Evolutionary conservation across 1,139 yeast species (phyloP).

Genomic region (Hemisphaericaspora subhashii): DNA sequence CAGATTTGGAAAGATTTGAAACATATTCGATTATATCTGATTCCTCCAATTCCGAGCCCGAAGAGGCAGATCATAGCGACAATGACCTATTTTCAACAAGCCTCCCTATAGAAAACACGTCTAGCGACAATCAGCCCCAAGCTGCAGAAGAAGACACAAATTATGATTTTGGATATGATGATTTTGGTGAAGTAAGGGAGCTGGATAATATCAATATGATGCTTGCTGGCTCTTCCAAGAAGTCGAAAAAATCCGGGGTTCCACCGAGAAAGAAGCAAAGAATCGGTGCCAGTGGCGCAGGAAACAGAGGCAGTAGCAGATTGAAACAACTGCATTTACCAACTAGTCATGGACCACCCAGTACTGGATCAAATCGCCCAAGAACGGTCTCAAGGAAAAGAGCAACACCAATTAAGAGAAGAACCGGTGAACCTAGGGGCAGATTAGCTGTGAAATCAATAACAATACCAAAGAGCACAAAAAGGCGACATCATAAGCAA

Average conservation of each 20-base stretch:
- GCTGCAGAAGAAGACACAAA: slow-evolving; percentile 5
- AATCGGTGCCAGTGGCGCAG: background rate
- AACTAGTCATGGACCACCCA: background rate
- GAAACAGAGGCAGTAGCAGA: background rate
- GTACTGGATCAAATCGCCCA: too few relatives aligned
- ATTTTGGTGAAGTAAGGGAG: slow-evolving; percentile 19
- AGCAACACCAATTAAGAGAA: background rate
- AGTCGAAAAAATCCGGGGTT: background rate
- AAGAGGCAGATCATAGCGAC: background rate
- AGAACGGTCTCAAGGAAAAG: background rate
- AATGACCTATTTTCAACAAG: background rate
- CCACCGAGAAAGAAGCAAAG: slow-evolving; percentile 4
- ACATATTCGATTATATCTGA: slow-evolving; percentile 4
- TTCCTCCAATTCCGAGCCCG: slow-evolving; percentile 5
- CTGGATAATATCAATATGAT: slow-evolving; percentile 22
- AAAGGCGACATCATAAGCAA: background rate
- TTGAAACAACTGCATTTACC: background rate
- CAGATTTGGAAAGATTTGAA: slow-evolving; percentile 5
- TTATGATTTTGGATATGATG: slow-evolving; percentile 2
- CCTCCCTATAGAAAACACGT: background rate
- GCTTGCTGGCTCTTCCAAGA: slow-evolving; percentile 13
- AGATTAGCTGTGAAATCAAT: background rate
- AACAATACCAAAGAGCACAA: background rate
- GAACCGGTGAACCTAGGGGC: background rate
- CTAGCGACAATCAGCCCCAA: background rate